Conservation (phyloP, 495 filamentous ascomycete species). For the Aspergillus homomorphus region DNA sequence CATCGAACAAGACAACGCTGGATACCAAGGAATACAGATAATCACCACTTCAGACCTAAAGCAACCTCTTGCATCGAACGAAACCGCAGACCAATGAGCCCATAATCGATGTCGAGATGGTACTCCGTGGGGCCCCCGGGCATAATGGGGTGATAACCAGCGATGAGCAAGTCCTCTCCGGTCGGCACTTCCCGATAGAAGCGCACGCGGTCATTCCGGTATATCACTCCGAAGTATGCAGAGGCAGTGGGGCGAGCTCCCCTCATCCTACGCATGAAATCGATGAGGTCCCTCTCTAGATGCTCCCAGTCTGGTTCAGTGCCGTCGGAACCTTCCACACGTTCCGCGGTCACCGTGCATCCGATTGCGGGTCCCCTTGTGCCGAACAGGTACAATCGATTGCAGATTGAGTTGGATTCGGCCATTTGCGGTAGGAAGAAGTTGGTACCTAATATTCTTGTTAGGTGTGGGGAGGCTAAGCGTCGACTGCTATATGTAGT, state of each 20-base stretch:
- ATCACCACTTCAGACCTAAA: too few relatives aligned
- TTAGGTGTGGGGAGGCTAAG: too few relatives aligned
- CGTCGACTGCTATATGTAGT: too few relatives aligned
- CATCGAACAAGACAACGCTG: too few relatives aligned
- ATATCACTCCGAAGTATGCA: not conserved
- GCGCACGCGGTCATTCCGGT: not conserved
- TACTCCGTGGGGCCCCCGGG: too few relatives aligned
- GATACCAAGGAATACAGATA: too few relatives aligned
- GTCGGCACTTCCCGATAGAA: not conserved
- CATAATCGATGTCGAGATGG: not conserved
- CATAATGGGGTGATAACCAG: not conserved
- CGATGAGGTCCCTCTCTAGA: not conserved
- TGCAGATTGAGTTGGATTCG: not conserved
- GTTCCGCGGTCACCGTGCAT: not conserved
- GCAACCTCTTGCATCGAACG: too few relatives aligned
- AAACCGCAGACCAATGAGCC: not conserved
- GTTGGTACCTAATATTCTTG: too few relatives aligned
- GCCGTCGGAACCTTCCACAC: not conserved
- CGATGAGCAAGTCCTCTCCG: not conserved
- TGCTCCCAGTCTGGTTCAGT: not conserved
- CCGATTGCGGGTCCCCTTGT: not conserved
- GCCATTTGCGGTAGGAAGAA: too few relatives aligned
- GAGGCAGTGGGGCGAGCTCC: not conserved
- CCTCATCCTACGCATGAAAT: not conserved
- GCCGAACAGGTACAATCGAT: not conserved